Conservation (phyloP, 495 filamentous ascomycete species). For the Parmelia sp. region DNA sequence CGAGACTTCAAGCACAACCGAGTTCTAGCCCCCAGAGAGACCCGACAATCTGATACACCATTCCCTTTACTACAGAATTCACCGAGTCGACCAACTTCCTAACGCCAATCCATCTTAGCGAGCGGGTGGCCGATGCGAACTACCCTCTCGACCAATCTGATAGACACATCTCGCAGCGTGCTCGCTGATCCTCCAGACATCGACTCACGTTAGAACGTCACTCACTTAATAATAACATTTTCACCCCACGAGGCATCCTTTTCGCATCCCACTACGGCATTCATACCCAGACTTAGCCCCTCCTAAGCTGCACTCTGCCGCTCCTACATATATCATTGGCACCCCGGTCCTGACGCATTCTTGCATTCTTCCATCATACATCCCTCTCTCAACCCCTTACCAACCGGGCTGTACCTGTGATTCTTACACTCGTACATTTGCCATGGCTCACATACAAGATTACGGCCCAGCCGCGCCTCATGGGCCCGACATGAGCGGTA, state of each 20-base stretch:
- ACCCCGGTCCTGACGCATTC: neutral
- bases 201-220: neutral
- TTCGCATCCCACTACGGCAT: neutral
- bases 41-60: neutral
- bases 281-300: neutral
- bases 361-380: neutral
- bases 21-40: neutral
- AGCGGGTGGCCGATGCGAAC: neutral
- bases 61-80: too few relatives aligned
- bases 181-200: neutral
- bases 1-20: neutral
- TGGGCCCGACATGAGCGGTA: slow-evolving; percentile 49
- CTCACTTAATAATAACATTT: neutral
- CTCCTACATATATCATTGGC: neutral
- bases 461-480: slow-evolving; percentile 51
- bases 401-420: neutral
- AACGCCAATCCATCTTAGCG: neutral
- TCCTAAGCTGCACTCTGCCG: neutral
- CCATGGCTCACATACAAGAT: slow-evolving; percentile 32
- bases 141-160: neutral
- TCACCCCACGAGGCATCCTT: neutral
- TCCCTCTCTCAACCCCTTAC: neutral
- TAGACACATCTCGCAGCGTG: neutral
- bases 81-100: neutral
- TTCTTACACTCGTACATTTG: neutral